Conservation (phyloP, 306 rosid genomes). For the Argentina anserina region DNA sequence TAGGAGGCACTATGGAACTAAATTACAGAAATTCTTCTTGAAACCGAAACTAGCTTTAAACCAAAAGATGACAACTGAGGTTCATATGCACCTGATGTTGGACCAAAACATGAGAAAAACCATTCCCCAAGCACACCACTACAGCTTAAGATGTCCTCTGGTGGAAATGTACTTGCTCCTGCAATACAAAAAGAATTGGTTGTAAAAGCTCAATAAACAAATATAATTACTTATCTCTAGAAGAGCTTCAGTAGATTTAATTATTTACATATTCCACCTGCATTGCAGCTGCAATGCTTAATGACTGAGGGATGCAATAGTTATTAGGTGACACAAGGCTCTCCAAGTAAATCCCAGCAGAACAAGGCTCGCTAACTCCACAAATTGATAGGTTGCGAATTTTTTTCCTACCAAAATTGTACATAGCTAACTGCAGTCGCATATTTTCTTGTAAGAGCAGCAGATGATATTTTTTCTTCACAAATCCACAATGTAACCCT, state of each 20-base stretch:
- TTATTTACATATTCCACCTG: background rate
- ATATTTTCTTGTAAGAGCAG: background rate
- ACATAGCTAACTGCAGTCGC: background rate
- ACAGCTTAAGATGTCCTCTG: background rate
- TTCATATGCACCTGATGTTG: background rate
- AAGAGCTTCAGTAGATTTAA: background rate
- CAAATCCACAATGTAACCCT: background rate
- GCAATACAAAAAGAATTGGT: background rate
- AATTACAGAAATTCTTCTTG: background rate
- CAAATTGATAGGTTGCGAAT: background rate
- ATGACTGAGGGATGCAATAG: background rate
- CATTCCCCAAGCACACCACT: background rate
- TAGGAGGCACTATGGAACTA: background rate
- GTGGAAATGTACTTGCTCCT: background rate
- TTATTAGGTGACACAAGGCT: background rate
- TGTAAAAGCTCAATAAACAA: background rate
- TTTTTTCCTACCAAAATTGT: too few species aligned
- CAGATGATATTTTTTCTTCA: background rate
- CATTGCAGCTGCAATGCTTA: background rate
- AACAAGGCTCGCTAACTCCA: background rate
- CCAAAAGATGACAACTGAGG: background rate
- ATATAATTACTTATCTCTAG: background rate
- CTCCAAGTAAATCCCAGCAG: background rate
- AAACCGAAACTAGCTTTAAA: too few species aligned
- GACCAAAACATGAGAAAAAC: background rate